Conservation (phyloP, 23 red algal species). For the Gracilaria domingensis region DNA sequence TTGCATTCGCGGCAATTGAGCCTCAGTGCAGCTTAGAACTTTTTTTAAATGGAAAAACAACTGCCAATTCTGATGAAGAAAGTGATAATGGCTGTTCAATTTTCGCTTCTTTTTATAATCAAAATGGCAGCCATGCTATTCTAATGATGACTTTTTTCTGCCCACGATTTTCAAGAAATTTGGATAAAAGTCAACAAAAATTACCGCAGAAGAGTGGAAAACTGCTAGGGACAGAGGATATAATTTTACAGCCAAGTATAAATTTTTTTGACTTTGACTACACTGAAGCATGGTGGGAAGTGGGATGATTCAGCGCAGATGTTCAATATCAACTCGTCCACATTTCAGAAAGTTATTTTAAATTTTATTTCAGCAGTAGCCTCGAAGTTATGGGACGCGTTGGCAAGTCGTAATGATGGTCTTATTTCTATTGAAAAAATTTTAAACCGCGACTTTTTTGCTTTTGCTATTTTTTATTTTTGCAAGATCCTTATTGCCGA, state of each 20-base stretch:
- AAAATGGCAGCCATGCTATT: too few species aligned
- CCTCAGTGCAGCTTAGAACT: too few species aligned
- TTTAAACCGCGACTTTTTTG: too few species aligned
- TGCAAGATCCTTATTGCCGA: neutral
- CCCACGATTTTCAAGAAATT: too few species aligned
- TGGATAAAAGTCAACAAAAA: too few species aligned
- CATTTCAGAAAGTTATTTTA: constrained; percentile 31
- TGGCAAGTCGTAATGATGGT: neutral
- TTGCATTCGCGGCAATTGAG: too few species aligned
- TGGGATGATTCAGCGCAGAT: neutral
- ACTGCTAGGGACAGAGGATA: neutral
- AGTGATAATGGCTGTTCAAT: too few species aligned
- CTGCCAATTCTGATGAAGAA: too few species aligned
- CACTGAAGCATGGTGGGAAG: constrained; percentile 2
- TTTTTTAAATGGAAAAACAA: too few species aligned
- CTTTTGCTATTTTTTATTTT: neutral
- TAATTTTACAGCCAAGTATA: constrained; percentile 4
- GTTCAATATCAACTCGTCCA: constrained; percentile 1
- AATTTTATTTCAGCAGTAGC: neutral
- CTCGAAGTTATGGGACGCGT: neutral
- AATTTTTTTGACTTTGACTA: constrained; percentile 14
- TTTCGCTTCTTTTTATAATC: too few species aligned
- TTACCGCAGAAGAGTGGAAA: neutral
- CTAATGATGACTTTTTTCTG: too few species aligned
- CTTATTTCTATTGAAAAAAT: neutral